Percentiles rank a stretch among this genome's conserved stretches.
phyloP scores from a whole-genome alignment of 2,329 filamentous ascomycete species.

The Hortaea sp. region DNA sequence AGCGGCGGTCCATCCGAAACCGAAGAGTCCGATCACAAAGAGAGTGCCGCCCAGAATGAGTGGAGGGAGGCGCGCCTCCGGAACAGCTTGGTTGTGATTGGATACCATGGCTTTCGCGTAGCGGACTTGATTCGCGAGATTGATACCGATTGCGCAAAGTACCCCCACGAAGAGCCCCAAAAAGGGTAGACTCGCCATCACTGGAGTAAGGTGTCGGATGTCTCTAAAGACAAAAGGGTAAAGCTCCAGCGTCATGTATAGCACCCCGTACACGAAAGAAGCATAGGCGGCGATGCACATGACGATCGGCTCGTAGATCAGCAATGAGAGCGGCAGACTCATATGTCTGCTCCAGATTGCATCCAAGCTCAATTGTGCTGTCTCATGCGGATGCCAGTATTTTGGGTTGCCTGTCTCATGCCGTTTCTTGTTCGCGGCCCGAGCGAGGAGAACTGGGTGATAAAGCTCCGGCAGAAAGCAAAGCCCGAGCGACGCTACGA shows the following conservation, averaged over 20 bases:
- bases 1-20: slow-evolving; percentile 28
- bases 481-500: slow-evolving; percentile 16
- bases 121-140: slow-evolving; percentile 39
- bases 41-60: slow-evolving; percentile 36
- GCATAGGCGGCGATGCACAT: slow-evolving; percentile 40
- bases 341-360: slow-evolving; percentile 36
- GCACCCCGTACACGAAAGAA: slow-evolving; percentile 37
- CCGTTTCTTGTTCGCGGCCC: slow-evolving; percentile 29
- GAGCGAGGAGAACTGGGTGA: slow-evolving; percentile 28
- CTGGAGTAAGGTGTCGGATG: slow-evolving; percentile 32
- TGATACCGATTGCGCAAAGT: slow-evolving; percentile 29
- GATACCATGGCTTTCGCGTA: slow-evolving; percentile 30
- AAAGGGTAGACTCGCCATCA: slow-evolving; percentile 37
- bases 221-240: slow-evolving; percentile 40
- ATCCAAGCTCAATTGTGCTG: slow-evolving; percentile 30
- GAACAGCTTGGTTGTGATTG: slow-evolving; percentile 25
- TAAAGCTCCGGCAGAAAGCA: slow-evolving; percentile 33
- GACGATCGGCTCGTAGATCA: slow-evolving; percentile 40
- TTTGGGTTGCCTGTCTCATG: slow-evolving; percentile 29
- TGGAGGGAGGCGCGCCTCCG: slow-evolving; percentile 32
- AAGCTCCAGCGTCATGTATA: slow-evolving; percentile 39
- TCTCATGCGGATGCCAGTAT: slow-evolving; percentile 38
- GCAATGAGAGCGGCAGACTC: slow-evolving; percentile 33
- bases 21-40: slow-evolving; percentile 28
- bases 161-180: slow-evolving; percentile 36